phyloP scores from a whole-genome alignment of 2,329 filamentous ascomycete genomes.

The Fusarium cicatricum region DNA sequence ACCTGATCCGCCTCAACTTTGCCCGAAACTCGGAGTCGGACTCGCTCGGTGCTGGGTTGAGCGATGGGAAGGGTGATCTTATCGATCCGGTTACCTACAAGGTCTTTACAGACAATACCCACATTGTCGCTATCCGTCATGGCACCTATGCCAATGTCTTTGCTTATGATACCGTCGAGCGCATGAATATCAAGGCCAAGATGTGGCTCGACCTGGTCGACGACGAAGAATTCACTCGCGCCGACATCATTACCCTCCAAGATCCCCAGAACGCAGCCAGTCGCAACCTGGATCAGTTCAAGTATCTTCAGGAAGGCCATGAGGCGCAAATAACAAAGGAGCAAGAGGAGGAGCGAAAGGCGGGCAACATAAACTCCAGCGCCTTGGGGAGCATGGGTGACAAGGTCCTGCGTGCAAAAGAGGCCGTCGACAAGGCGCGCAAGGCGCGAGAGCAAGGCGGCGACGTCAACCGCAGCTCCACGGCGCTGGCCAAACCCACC shows the following conservation, averaged over 20 bases:
- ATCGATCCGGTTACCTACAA: constrained; percentile 98
- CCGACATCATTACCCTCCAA: constrained; percentile 95
- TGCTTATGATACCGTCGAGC: constrained; percentile 92
- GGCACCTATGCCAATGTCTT: constrained; percentile 93
- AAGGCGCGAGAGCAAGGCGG: constrained; percentile 71
- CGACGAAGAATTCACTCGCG: constrained; percentile 84
- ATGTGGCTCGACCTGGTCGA: constrained; percentile 92
- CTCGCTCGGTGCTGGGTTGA: constrained; percentile 55
- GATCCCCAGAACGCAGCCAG: constrained; percentile 90
- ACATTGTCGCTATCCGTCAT: constrained; percentile 86
- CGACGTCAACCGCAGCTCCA: constrained; percentile 63
- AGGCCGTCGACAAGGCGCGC: constrained; percentile 90
- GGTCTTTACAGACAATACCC: constrained; percentile 96
- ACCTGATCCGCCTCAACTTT: constrained; percentile 91
- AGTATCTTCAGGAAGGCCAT: constrained; percentile 85
- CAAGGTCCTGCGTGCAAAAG: constrained; percentile 91
- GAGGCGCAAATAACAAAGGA: constrained; percentile 73
- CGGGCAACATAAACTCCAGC: constrained; percentile 77
- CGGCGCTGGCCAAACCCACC: constrained; percentile 51
- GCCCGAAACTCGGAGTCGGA: constrained; percentile 82
- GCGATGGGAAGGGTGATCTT: constrained; percentile 75
- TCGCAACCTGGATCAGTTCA: constrained; percentile 86
- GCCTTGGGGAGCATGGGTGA: constrained; percentile 80
- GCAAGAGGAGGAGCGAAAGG: constrained; percentile 71
- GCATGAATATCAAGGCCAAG: constrained; percentile 96